Base-by-base conservation (phyloP, 805 yeast genomes). In the Metschnikowia proteae region DNA sequence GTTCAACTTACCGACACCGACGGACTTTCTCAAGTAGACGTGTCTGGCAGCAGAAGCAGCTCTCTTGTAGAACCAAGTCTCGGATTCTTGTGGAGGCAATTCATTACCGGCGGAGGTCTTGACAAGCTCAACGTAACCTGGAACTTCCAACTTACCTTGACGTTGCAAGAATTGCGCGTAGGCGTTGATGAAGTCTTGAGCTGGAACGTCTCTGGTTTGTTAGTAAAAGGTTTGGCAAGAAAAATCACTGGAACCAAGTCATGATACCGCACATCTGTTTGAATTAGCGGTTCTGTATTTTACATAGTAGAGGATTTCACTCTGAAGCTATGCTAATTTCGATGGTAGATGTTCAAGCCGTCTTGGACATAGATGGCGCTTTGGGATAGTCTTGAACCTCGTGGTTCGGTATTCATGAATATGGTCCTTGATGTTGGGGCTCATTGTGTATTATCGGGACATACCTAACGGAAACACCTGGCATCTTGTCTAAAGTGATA, bases 41-140 rank as follows among this genome's bases (percentile, higher is more conserved):
- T 94, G 99, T 84, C 99, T 94, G 73, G 99, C 99, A 76, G 91
- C 90, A 55, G 99, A 92, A 71, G 99, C 99, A 69, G 99, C 96
- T 80, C 99, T 88, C 88, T 88, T 88, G 96, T 92, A 92, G 88
- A 89, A 92, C 99, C 99, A 94, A 73, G 92, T 90, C 81, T 90
- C 98, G 67, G 98, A 79, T 75, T 94, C 98, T 82, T 92, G 98
- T 76, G 99, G 99, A 76, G 99, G 99, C 76, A 94, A 87, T 76
- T 94, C 99, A 74, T 92, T 91, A 81, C 97, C 96, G 64, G 96
- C 86, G 62, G 96, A 87, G 76, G 99, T 94, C 90, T 94, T 94
- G 81, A 94, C 99, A 68, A 92, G 79, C 83, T 94, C 99, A 76
- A 94, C 98, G 87, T 91, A 94, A 77, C 97, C 97, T 82, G 99